Evolutionary conservation across 306 rosid species (phyloP).

Genomic region (Vigna unguiculata): DNA sequence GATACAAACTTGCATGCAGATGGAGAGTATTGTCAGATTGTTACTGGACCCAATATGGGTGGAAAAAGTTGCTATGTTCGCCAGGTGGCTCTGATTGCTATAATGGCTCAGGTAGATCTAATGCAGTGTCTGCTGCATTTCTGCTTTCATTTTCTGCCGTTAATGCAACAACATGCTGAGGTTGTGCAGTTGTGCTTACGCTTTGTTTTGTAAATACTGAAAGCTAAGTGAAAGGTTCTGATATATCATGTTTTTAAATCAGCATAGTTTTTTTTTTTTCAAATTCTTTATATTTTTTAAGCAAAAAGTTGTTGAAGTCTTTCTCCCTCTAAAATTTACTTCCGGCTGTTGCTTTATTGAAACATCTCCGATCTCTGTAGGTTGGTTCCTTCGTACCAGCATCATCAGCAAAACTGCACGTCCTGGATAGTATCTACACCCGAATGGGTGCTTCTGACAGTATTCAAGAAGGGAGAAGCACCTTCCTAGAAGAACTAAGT

Average conservation of each 20-base stretch:
- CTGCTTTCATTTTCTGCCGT: slow-evolving; percentile 14
- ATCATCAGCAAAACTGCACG: slow-evolving; percentile 80
- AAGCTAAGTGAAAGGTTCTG: slow-evolving; percentile 35
- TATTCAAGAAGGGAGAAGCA: slow-evolving; percentile 93
- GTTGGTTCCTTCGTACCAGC: slow-evolving; percentile 98
- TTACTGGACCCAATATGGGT: slow-evolving; percentile 99
- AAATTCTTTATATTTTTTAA: slow-evolving; percentile 22
- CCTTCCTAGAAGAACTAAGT: slow-evolving; percentile 89
- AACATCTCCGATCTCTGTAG: slow-evolving; percentile 63
- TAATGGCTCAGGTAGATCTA: slow-evolving; percentile 92
- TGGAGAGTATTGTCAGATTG: slow-evolving; percentile 82
- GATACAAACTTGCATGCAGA: slow-evolving; percentile 75
- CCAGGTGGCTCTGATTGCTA: slow-evolving; percentile 90
- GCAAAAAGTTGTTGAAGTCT: slow-evolving; percentile 30
- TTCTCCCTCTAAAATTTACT: slow-evolving; percentile 35
- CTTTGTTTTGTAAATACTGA: slow-evolving; percentile 24
- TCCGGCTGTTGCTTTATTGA: slow-evolving; percentile 40
- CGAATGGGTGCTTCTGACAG: slow-evolving; percentile 99
- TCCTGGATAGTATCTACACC: slow-evolving; percentile 84
- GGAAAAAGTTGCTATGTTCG: slow-evolving; percentile 98
- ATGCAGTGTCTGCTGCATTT: slow-evolving; percentile 27
- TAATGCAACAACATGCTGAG: neutral
- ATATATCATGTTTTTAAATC: slow-evolving; percentile 14
- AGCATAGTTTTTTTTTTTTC: slow-evolving; percentile 16
- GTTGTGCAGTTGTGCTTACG: slow-evolving; percentile 17